These are phyloP conservation scores for Colletotrichum sublineola DNA, from an alignment of 2,329 filamentous ascomycete species.

Conservation along the genomic window DNA sequence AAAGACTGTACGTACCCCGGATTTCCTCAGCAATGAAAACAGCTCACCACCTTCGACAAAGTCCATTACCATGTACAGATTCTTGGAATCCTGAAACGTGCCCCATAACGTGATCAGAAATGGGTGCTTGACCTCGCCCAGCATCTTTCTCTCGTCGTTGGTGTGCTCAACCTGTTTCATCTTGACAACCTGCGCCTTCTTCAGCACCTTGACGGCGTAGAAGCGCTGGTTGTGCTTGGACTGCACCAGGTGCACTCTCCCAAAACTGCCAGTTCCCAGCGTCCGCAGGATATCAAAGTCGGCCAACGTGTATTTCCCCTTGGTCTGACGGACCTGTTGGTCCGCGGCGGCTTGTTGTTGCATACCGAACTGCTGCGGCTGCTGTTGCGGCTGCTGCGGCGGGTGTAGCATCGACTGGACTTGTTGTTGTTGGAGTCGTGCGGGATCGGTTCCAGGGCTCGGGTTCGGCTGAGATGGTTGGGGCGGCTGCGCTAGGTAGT, in stretches of 20 bases:
- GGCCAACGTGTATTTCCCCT: constrained; percentile 94
- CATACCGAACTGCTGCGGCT: constrained; percentile 48
- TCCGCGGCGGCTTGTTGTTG: constrained; percentile 56
- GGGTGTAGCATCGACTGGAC: constrained; percentile 49
- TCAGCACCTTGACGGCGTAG: constrained; percentile 98
- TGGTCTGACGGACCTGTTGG: constrained; percentile 74
- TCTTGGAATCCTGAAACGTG: constrained; percentile 95
- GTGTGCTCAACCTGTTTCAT: constrained; percentile 99
- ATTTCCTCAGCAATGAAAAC: constrained; percentile 95
- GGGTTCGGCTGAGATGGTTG: constrained; percentile 49
- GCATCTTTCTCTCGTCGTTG: constrained; percentile 96
- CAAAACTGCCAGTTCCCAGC: constrained; percentile 96
- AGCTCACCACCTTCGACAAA: constrained; percentile 99
- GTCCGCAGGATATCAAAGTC: constrained; percentile 94
- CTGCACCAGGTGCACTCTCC: constrained; percentile 94
- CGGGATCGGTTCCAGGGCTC: constrained; percentile 55
- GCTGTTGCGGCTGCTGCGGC: constrained; percentile 44
- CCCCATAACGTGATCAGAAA: constrained; percentile 99
- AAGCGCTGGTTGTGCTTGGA: constrained; percentile 98
- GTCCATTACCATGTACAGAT: constrained; percentile 99
- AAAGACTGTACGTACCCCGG: constrained; percentile 71
- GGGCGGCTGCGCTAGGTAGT: constrained; percentile 44
- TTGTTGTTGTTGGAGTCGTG: constrained; percentile 55
- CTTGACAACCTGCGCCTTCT: constrained; percentile 98
- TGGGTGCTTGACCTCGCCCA: constrained; percentile 96